These are phyloP conservation scores for Metschnikowia kunwiensis DNA, from an alignment of 805 yeast species.

Conservation along the genomic window DNA sequence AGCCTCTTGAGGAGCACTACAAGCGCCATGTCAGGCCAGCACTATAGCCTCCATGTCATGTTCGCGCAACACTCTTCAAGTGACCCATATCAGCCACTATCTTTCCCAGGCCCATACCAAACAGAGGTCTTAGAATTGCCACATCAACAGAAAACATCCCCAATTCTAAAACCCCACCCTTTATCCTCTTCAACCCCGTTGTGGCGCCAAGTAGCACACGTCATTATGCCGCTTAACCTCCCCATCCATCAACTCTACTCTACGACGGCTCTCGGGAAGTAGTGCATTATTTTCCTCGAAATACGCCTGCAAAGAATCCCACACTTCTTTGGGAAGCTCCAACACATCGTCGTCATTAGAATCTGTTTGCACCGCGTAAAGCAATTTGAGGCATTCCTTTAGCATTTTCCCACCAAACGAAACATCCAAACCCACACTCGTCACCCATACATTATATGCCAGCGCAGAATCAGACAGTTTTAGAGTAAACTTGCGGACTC, in stretches of 20 bases:
- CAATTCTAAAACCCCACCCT: too few species aligned
- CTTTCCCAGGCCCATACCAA: too few species aligned
- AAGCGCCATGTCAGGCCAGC: too few species aligned
- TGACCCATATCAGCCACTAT: too few species aligned
- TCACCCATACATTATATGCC: conserved; percentile 33
- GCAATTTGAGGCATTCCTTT: conserved; percentile 29
- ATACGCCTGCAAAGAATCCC: conserved; percentile 7
- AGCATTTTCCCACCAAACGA: conserved; percentile 18
- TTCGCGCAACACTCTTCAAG: too few species aligned
- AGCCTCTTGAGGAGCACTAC: too few species aligned
- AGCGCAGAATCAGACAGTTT: conserved; percentile 14
- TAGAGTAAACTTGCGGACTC: conserved; percentile 30
- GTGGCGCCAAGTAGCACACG: conserved; percentile 26
- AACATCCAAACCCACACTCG: conserved; percentile 34
- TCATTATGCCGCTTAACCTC: conserved; percentile 15
- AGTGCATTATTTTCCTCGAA: conserved; percentile 8
- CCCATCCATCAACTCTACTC: conserved; percentile 11
- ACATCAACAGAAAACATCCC: too few species aligned
- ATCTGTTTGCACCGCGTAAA: conserved; percentile 18
- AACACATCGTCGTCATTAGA: conserved; percentile 14
- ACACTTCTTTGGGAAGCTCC: conserved; percentile 13
- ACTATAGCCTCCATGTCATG: too few species aligned
- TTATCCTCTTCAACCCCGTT: too few species aligned
- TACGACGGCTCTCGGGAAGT: conserved; percentile 8
- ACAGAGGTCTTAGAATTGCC: too few species aligned